Percentiles rank a stretch among this genome's conserved stretches.
Conservation (phyloP, 2,329 filamentous ascomycete species). For the Fusarium mexicanum region DNA sequence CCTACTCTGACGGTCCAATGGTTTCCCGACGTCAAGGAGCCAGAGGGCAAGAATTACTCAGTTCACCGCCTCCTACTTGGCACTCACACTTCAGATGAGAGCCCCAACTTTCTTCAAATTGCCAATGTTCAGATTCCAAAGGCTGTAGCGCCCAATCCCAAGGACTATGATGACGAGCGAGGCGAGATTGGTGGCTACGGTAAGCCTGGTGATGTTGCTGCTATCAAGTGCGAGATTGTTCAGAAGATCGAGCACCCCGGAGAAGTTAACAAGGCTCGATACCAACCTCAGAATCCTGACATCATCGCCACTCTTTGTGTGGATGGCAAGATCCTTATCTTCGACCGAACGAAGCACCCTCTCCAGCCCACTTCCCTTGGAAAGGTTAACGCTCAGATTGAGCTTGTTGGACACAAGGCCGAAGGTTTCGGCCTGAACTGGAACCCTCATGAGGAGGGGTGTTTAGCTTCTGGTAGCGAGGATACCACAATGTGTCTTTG, state of each 20-base stretch:
- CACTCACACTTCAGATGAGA: slow-evolving; percentile 89
- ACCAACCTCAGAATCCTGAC: slow-evolving; percentile 97
- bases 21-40: slow-evolving; percentile 93
- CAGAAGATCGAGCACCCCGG: slow-evolving; percentile 97
- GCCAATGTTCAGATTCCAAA: slow-evolving; percentile 94
- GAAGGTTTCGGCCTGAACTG: slow-evolving; percentile 95
- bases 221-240: slow-evolving; percentile 88
- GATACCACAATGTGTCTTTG: slow-evolving; percentile 92
- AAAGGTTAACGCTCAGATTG: slow-evolving; percentile 81
- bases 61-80: slow-evolving; percentile 91
- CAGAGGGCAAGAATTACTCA: slow-evolving; percentile 85
- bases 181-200: slow-evolving; percentile 96
- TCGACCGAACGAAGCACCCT: slow-evolving; percentile 94
- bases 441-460: slow-evolving; percentile 85
- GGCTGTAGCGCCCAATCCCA: slow-evolving; percentile 74
- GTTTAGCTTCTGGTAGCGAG: slow-evolving; percentile 89
- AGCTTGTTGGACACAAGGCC: slow-evolving; percentile 82
- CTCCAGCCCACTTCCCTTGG: slow-evolving; percentile 72
- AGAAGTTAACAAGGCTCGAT: slow-evolving; percentile 98
- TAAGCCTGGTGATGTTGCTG: slow-evolving; percentile 72
- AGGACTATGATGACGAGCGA: slow-evolving; percentile 89
- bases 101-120: slow-evolving; percentile 92
- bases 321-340: slow-evolving; percentile 88
- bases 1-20: slow-evolving; percentile 97
- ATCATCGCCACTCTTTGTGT: slow-evolving; percentile 93